Evolutionary conservation across 1,284 basidiomycete species (phyloP), one percentile per base, ranked within the genome.

Genomic region (Laetiporus sulphureus): DNA sequence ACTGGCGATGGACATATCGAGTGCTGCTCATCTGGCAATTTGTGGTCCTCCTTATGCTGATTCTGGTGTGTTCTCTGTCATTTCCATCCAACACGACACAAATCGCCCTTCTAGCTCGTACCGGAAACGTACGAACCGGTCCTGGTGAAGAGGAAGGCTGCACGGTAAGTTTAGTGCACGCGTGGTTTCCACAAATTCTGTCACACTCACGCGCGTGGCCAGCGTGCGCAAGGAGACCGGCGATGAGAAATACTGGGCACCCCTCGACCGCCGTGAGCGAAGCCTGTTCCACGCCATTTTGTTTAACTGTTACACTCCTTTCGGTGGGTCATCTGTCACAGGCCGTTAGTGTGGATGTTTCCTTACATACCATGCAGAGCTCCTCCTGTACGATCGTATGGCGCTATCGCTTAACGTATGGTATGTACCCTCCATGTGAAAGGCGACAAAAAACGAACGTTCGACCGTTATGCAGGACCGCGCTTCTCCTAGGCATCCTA

Each of bases 1-100:
- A 73, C 44, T 92, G 89, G 89, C 64, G 83, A 40, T 91, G 87
- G 88, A 86, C 83, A 0, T 91, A 81, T 59, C 76, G 79, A 44
- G 62, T 83, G 21, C 58, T 83, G 36, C 54, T 81, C 2, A 82
- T 83, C 29, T 85, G 81, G 81, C 67, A 68, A 5, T 75, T 75
- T 43, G 53, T 53, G 1, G 66, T 79, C 52, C 58, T 63, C 10
- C 31, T 75, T 7, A 60, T 69, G 1, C 55, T 83, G n/a, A 54
- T 75, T 36, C 22, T 71, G 30, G 79, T 89, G 49, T 40, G 69
- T 59, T 4, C 6, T 16, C 22, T n/a, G n/a, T n/a, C n/a, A n/a
- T n/a, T n/a, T n/a, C n/a, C n/a, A n/a, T n/a, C n/a, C n/a, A n/a
- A n/a, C n/a, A n/a, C n/a, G n/a, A n/a, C n/a, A 40, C 16, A n/a